Evolutionary conservation across 2,329 filamentous ascomycete genomes (phyloP).

Genomic region (Beauveria australis): DNA sequence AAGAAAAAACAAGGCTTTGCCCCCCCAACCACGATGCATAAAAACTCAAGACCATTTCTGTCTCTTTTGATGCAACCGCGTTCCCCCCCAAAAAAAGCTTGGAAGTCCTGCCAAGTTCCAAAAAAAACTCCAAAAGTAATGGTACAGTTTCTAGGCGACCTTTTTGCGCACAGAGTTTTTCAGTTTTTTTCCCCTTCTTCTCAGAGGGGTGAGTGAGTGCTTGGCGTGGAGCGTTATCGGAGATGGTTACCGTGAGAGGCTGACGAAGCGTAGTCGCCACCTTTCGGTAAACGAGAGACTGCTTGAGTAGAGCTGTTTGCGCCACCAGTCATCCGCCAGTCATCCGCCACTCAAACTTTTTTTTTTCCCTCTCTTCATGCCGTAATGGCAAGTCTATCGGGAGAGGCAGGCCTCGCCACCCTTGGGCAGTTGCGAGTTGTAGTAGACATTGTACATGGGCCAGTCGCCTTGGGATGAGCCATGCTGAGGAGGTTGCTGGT

Average conservation of each 20-base stretch:
- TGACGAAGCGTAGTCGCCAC: not conserved
- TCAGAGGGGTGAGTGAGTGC: not conserved
- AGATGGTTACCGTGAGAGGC: not conserved
- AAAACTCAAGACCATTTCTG: not conserved
- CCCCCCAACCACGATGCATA: not conserved
- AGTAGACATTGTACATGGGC: slow-evolving; percentile 28
- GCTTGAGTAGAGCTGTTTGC: not conserved
- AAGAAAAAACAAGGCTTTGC: not conserved
- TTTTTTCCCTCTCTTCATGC: not conserved
- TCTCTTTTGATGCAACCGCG: not conserved
- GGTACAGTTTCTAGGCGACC: not conserved
- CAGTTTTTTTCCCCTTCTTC: too few relatives aligned
- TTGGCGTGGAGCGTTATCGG: not conserved
- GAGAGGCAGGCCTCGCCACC: slow-evolving; percentile 4
- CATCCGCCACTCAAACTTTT: not conserved
- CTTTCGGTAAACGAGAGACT: not conserved
- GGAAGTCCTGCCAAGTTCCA: not conserved
- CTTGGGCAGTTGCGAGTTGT: slow-evolving; percentile 13
- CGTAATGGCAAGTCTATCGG: not conserved
- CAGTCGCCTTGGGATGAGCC: slow-evolving; percentile 13
- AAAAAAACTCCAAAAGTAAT: not conserved
- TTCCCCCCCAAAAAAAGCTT: not conserved
- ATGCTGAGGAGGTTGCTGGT: slow-evolving; percentile 7
- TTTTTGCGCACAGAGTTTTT: not conserved
- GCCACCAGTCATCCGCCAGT: not conserved